A percentile compares a stretch with the other conserved stretches of the same genome.
These are phyloP conservation scores for Elsinoe batatas DNA, from an alignment of 2,329 filamentous ascomycete genomes.

Conservation along the genomic window DNA sequence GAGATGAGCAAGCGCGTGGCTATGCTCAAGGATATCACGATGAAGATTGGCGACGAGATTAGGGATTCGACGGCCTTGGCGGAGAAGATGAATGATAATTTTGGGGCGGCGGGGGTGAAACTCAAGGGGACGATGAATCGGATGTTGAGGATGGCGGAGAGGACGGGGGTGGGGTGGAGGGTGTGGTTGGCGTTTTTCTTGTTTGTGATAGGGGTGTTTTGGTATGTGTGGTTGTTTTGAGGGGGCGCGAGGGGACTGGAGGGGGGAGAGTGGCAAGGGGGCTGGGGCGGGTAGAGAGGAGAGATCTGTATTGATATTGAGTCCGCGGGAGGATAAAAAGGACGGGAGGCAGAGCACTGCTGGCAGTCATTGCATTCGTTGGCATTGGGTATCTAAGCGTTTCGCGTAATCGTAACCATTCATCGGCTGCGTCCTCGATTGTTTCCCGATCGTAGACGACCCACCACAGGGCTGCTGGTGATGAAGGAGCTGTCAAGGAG, in stretches of 20 bases:
- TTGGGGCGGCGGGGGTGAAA: slow-evolving; percentile 72
- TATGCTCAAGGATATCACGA: slow-evolving; percentile 81
- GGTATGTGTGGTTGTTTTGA: slow-evolving; percentile 74
- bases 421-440: neutral
- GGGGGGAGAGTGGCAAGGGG: neutral
- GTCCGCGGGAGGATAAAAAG: too few species aligned
- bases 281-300: too few species aligned
- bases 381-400: neutral
- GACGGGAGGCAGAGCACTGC: neutral
- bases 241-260: neutral
- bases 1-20: slow-evolving; percentile 86
- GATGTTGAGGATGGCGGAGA: slow-evolving; percentile 92
- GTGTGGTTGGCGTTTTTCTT: slow-evolving; percentile 82
- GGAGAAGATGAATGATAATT: slow-evolving; percentile 92
- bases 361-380: slow-evolving; percentile 12
- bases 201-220: slow-evolving; percentile 69
- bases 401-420: neutral
- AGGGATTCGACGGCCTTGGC: slow-evolving; percentile 77
- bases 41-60: slow-evolving; percentile 92
- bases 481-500: slow-evolving; percentile 29
- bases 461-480: slow-evolving; percentile 27
- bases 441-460: slow-evolving; percentile 10
- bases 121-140: slow-evolving; percentile 90
- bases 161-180: slow-evolving; percentile 90
- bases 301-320: too few species aligned